These are phyloP conservation scores for Piper betle DNA, from an alignment of 164 flowering plant genomes.

Conservation along the genomic window DNA sequence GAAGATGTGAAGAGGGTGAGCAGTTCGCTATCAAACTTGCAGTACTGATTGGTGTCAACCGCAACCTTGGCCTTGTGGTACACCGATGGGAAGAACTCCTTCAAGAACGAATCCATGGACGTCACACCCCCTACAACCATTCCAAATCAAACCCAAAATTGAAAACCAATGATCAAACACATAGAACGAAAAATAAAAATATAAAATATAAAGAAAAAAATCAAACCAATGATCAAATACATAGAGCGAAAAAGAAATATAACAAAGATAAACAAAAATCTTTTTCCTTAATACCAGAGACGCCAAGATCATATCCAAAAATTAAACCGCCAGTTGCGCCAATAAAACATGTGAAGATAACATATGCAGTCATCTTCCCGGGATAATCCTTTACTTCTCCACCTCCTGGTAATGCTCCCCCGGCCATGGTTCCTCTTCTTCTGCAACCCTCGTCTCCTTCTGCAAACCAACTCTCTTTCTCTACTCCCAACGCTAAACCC, in stretches of 20 bases:
- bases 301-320: slow-evolving; percentile 27
- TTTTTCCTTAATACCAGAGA: slow-evolving; percentile 11
- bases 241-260: not conserved
- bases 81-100: not conserved
- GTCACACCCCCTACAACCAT: slow-evolving; percentile 22
- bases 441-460: no score
- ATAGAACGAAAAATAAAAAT: no score
- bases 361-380: slow-evolving; percentile 16
- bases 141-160: no score
- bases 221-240: not conserved
- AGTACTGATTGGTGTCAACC: slow-evolving; percentile 4
- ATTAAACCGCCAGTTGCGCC: slow-evolving; percentile 27
- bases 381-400: slow-evolving; percentile 6
- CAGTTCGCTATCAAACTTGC: slow-evolving; percentile 21
- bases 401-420: slow-evolving; percentile 13
- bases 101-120: slow-evolving; percentile 18
- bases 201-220: not conserved
- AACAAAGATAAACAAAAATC: not conserved
- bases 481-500: no score
- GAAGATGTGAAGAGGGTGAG: slow-evolving; percentile 33
- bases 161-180: no score
- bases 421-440: slow-evolving; percentile 10
- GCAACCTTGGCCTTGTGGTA: slow-evolving; percentile 2
- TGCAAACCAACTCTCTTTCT: no score
- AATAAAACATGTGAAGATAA: slow-evolving; percentile 17